phyloP scores from a whole-genome alignment of 768 basidiomycete species.

The Calocera viscosa region DNA sequence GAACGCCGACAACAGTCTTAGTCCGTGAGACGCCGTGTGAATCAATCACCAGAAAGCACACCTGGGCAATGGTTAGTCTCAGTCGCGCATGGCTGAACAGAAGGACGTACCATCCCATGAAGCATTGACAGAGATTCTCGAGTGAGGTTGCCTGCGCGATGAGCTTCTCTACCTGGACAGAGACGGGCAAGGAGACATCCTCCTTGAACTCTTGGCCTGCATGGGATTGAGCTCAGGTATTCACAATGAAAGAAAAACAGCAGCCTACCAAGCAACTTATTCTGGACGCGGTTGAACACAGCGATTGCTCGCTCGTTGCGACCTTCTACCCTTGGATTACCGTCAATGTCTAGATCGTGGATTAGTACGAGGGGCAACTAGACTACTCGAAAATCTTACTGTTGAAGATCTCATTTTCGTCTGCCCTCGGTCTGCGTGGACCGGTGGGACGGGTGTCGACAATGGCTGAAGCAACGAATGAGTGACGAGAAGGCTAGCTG shows the following conservation, averaged over 20 bases:
- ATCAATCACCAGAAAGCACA: slow-evolving; percentile 33
- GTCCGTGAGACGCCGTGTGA: too few relatives aligned
- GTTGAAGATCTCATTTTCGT: slow-evolving; percentile 89
- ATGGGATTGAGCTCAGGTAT: not conserved
- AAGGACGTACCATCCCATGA: slow-evolving; percentile 70
- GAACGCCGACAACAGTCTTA: not conserved
- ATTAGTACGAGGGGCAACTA: slow-evolving; percentile 1
- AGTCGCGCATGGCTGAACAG: not conserved
- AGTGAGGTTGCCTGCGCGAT: slow-evolving; percentile 87
- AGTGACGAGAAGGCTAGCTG: not conserved
- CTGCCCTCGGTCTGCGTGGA: slow-evolving; percentile 73
- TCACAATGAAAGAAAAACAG: not conserved
- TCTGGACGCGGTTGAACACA: slow-evolving; percentile 88
- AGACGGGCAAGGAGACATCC: slow-evolving; percentile 56
- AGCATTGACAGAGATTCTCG: slow-evolving; percentile 93
- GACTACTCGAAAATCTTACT: slow-evolving; percentile 35
- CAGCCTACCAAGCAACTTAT: slow-evolving; percentile 76
- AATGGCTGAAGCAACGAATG: slow-evolving; percentile 25
- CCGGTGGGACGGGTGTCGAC: slow-evolving; percentile 34
- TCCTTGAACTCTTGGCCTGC: slow-evolving; percentile 89
- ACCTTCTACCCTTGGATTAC: slow-evolving; percentile 58
- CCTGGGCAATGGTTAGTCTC: slow-evolving; percentile 18
- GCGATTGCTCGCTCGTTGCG: slow-evolving; percentile 81
- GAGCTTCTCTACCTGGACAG: slow-evolving; percentile 78
- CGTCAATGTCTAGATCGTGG: slow-evolving; percentile 30